Evolutionary conservation across 2,329 filamentous ascomycete species (phyloP).

Genomic region (Sordariomycetes sp.): DNA sequence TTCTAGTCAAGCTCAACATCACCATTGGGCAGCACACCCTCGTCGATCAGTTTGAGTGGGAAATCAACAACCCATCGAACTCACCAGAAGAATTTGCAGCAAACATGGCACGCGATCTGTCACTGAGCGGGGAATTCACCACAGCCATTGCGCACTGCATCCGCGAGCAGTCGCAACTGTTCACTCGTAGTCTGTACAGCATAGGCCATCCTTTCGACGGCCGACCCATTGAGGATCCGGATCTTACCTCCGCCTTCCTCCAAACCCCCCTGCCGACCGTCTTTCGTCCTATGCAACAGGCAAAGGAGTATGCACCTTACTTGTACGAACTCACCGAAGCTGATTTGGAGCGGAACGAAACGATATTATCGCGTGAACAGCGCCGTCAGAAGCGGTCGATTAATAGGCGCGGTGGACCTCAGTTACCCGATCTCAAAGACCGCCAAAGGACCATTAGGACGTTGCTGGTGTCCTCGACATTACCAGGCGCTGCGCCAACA

Average conservation of each 20-base stretch:
- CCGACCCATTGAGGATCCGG: constrained; percentile 82
- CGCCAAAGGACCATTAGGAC: constrained; percentile 88
- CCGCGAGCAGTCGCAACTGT: constrained; percentile 89
- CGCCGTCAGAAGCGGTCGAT: constrained; percentile 90
- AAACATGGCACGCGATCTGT: constrained; percentile 82
- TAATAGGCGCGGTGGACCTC: constrained; percentile 84
- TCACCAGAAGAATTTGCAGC: constrained; percentile 90
- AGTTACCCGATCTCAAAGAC: constrained; percentile 92
- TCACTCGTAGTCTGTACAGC: constrained; percentile 87
- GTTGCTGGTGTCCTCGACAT: constrained; percentile 81
- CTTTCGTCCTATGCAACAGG: constrained; percentile 84
- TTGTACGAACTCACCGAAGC: constrained; percentile 89
- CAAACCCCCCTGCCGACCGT: constrained; percentile 73
- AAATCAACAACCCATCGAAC: constrained; percentile 91
- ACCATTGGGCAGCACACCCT: constrained; percentile 92
- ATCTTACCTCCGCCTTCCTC: constrained; percentile 77
- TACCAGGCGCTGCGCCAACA: constrained; percentile 74
- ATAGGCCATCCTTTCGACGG: constrained; percentile 93
- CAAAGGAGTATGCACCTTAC: constrained; percentile 89
- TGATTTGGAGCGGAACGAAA: constrained; percentile 82
- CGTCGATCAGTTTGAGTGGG: constrained; percentile 98
- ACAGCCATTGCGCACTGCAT: constrained; percentile 98
- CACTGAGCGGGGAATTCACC: constrained; percentile 88
- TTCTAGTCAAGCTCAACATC: constrained; percentile 92
- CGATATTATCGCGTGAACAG: constrained; percentile 89